Evolutionary conservation across 2,329 filamentous ascomycete species (phyloP), one percentile per base, ranked within the genome.

Genomic region (Phialocephala sp.): DNA sequence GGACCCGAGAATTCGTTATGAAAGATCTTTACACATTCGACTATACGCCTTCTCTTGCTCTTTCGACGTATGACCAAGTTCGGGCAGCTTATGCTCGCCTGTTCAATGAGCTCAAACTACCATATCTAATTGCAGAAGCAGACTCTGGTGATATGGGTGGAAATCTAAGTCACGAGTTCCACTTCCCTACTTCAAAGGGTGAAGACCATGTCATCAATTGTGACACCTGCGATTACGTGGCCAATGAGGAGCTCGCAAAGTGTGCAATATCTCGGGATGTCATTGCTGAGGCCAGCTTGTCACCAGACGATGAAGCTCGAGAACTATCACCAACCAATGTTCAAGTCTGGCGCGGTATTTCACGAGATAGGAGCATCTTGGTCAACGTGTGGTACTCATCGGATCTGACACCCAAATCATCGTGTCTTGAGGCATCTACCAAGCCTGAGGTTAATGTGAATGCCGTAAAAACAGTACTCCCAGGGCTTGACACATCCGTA

Each of bases 21-120:
- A 99, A 99, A 78, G 95, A 99, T 77, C 85, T 99, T 0, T 99
- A 99, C 77, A 97, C 94, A 0, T 99, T 99, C 75, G 95, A 99
- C 75, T 80, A 84, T 41, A 89, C 84, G 4, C 76, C 83, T 0
- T 79, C 85, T 32, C 80, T 86, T n/a, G 94, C 94, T 1, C 81
- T 94, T n/a, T 79, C 85, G 59, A 97, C 94, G 0, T 99, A 99
- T 72, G 79, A 87, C 8, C 80, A 88, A 50, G 93, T 97, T 2
- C 87, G 91, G 59, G 77, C 78, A 43, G 90, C 91, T 1, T 99
- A 99, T 76, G 83, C 82, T 14, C 84, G 84, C 20, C 85, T 99
- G 59, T 96, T 99, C 73, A 80, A 91, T 54, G 92, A 96, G 65
- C 82, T 99, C 39, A 93, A 90, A 70, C 77, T 99, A 15, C 93